These are phyloP conservation scores for Orychophragmus violaceus DNA, from an alignment of 345 rosid species.

Conservation along the genomic window DNA sequence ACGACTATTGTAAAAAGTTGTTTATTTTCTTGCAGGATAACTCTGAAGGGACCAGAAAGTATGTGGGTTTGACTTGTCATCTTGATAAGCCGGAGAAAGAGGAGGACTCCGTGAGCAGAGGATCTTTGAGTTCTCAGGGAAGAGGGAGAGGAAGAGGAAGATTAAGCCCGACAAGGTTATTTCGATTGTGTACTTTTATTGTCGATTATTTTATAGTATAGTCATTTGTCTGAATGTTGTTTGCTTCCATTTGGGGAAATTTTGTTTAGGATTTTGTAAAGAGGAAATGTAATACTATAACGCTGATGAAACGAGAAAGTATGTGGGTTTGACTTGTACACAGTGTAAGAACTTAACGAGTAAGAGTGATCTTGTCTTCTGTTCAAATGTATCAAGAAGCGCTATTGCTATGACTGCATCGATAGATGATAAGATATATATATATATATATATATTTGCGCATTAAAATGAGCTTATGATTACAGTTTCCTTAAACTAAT, in stretches of 20 bases:
- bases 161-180: slow-evolving; percentile 11
- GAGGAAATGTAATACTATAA: neutral
- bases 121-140: neutral
- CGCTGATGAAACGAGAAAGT: neutral
- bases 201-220: neutral
- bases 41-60: neutral
- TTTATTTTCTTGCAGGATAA: neutral
- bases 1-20: neutral
- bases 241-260: neutral
- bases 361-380: slow-evolving; percentile 17
- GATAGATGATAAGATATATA: slow-evolving; percentile 25
- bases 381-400: slow-evolving; percentile 7
- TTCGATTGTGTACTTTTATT: neutral
- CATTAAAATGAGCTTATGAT: neutral
- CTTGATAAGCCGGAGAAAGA: slow-evolving; percentile 10
- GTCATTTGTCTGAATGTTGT: neutral
- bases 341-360: slow-evolving; percentile 19
- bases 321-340: slow-evolving; percentile 19
- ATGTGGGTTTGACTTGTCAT: too few species aligned
- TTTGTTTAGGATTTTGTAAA: neutral
- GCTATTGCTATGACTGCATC: slow-evolving; percentile 21
- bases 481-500: too few species aligned
- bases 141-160: too few species aligned
- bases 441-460: too few species aligned
- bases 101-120: neutral